phyloP scores from a whole-genome alignment of 805 yeast genomes.

The Candida parachauliodes region DNA sequence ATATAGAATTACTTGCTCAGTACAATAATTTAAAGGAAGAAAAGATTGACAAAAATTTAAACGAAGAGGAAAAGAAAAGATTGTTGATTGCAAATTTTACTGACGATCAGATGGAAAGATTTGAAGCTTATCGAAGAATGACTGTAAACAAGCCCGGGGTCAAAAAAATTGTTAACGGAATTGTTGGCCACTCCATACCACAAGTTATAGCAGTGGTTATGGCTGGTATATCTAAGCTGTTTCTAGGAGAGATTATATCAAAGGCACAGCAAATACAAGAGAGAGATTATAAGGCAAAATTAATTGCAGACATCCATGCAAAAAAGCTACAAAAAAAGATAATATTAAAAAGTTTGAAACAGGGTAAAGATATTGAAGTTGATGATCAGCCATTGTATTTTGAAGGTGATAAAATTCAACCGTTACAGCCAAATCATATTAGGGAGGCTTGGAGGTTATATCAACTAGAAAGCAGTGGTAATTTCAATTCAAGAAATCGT shows the following conservation, averaged over 20 bases:
- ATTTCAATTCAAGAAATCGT: background rate
- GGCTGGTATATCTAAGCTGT: slow-evolving; percentile 83
- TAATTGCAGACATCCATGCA: slow-evolving; percentile 31
- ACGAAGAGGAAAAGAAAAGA: slow-evolving; percentile 55
- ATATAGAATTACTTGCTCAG: slow-evolving; percentile 26
- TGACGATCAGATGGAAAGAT: slow-evolving; percentile 79
- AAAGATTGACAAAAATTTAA: slow-evolving; percentile 22
- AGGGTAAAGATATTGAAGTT: slow-evolving; percentile 33
- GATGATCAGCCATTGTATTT: slow-evolving; percentile 22
- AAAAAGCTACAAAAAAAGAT: slow-evolving; percentile 37
- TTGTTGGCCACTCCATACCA: slow-evolving; percentile 75
- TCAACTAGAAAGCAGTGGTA: slow-evolving; percentile 54
- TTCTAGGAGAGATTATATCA: slow-evolving; percentile 87
- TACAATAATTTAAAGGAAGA: slow-evolving; percentile 30
- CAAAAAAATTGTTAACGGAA: slow-evolving; percentile 73
- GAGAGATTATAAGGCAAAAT: slow-evolving; percentile 44
- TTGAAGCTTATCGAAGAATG: slow-evolving; percentile 82
- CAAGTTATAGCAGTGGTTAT: slow-evolving; percentile 76
- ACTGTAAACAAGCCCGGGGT: slow-evolving; percentile 60
- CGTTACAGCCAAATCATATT: slow-evolving; percentile 78
- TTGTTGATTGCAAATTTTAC: slow-evolving; percentile 70
- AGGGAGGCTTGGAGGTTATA: slow-evolving; percentile 86
- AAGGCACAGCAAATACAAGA: slow-evolving; percentile 71
- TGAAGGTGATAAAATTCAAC: slow-evolving; percentile 47
- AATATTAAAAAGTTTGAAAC: slow-evolving; percentile 35